Evolutionary conservation across 164 flowering plant genomes (phyloP), one percentile per base, ranked within the genome.

Genomic region (Saururus chinensis): DNA sequence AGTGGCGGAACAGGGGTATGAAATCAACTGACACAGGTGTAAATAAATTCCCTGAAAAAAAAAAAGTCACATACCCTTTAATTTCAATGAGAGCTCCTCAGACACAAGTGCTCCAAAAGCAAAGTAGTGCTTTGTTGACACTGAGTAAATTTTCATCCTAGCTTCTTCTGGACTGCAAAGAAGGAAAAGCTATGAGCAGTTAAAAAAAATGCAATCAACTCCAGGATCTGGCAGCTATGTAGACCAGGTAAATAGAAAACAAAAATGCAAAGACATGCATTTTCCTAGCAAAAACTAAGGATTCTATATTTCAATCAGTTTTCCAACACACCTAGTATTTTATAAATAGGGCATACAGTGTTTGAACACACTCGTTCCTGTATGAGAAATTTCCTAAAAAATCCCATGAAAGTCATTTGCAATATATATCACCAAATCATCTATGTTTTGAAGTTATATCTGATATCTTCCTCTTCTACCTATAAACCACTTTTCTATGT

Each of bases 141-240:
- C 79, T 16, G 79, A 75, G 62, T 75, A 78, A 40, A 78, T 71
- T 49, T 62, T 52, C 63, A 35, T 75, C 72, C 72, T 57, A 9
- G 81, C 79, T 24, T 75, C 79, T 4, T 75, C 81, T 55, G 75
- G 77, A 54, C 81, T 78, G 70, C 56, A 37, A 57, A 13, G 45
- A 60, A 42, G 14, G 26, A 40, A 60, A 60, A 41, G 13, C 14
- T 5, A 19, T 25, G 41, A 42, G 5, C 8, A 22, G 12, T 12
- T 7, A 30, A 37, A 58, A 25, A 13, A 19, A 35, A 26, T 19
- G 48, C 26, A 22, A 49, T n/a, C 8, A 14, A 9, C 25, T 60
- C 45, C 45, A 19, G 49, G 11, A 45, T 3, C 14, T 45, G 17
- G 17, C 17, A 7, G 49, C 17, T 13, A 45, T 30, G 2, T 30